These are phyloP conservation scores for Verticillium dahliae DNA, from an alignment of 2,329 filamentous ascomycete genomes.

Conservation along the genomic window DNA sequence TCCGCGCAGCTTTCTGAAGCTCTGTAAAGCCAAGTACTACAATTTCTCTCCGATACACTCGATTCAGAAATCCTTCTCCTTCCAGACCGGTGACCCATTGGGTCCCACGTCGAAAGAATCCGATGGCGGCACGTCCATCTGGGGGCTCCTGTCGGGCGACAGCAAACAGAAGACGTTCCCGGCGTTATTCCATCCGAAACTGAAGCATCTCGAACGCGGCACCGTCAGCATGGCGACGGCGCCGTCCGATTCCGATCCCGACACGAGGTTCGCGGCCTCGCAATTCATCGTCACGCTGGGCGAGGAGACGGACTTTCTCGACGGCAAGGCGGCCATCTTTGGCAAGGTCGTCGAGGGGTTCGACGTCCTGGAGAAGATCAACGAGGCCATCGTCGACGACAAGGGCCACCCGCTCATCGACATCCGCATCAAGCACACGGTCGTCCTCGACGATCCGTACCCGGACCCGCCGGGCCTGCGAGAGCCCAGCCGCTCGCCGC, in stretches of 20 bases:
- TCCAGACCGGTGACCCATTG: conserved; percentile 91
- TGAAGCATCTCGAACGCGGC: conserved; percentile 83
- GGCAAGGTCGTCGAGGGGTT: conserved; percentile 95
- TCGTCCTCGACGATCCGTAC: conserved; percentile 87
- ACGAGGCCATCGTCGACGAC: conserved; percentile 79
- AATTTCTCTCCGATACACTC: conserved; percentile 92
- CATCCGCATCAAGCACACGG: conserved; percentile 88
- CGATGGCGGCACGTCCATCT: conserved; percentile 90
- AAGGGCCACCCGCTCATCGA: conserved; percentile 85
- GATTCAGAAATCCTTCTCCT: conserved; percentile 91
- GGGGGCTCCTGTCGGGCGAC: conserved; percentile 68
- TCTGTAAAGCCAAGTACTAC: conserved; percentile 99
- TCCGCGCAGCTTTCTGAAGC: conserved; percentile 81
- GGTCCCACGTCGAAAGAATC: conserved; percentile 78
- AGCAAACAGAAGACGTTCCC: conserved; percentile 69
- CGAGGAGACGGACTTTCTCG: conserved; percentile 81
- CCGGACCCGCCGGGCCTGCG: conserved; percentile 71
- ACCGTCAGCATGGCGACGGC: conserved; percentile 98
- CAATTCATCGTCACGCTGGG: conserved; percentile 93
- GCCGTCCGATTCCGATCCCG: conserved; percentile 66
- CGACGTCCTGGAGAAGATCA: conserved; percentile 88
- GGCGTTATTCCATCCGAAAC: conserved; percentile 77
- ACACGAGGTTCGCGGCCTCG: conserved; percentile 75
- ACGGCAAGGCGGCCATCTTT: conserved; percentile 92
- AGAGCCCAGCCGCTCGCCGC: conserved; percentile 72